These are phyloP conservation scores for Starmera dryadoides DNA, from an alignment of 805 yeast species.

Conservation along the genomic window DNA sequence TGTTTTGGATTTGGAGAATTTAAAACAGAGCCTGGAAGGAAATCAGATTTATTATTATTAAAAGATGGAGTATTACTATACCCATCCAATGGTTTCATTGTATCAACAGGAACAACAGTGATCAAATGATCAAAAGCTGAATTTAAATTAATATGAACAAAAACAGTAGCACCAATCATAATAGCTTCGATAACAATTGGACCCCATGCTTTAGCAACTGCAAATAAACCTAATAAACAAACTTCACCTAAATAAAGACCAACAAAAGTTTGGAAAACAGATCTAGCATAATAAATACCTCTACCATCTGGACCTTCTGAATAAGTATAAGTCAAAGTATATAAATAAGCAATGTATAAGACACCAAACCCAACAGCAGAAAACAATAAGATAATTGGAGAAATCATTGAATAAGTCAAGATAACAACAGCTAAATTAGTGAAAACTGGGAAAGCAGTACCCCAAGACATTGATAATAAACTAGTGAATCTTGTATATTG, in stretches of 20 bases:
- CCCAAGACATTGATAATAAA: conserved; percentile 55
- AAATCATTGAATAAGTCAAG: conserved; percentile 60
- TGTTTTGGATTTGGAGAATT: too few species aligned
- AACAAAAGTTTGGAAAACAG: conserved; percentile 78
- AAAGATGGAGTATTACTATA: conserved; percentile 55
- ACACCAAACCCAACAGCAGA: conserved; percentile 63
- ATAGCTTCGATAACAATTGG: conserved; percentile 75
- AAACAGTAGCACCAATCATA: conserved; percentile 55
- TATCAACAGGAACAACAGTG: conserved; percentile 55
- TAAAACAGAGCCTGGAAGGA: too few species aligned
- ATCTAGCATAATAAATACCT: conserved; percentile 83
- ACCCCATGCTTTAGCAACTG: conserved; percentile 93
- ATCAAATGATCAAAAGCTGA: conserved; percentile 60
- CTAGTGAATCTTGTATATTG: conserved; percentile 53
- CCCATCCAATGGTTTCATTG: conserved; percentile 76
- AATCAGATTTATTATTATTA: too few species aligned
- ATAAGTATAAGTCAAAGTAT: conserved; percentile 68
- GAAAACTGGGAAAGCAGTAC: conserved; percentile 71
- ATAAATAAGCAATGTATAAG: conserved; percentile 68
- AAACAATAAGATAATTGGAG: conserved; percentile 79
- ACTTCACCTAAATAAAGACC: conserved; percentile 87
- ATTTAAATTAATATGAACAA: conserved; percentile 59
- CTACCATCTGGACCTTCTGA: conserved; percentile 64
- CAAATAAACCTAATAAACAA: conserved; percentile 79
- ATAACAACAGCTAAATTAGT: conserved; percentile 64